Evolutionary conservation across 768 basidiomycete genomes (phyloP).

Genomic region (Trametes punicea): DNA sequence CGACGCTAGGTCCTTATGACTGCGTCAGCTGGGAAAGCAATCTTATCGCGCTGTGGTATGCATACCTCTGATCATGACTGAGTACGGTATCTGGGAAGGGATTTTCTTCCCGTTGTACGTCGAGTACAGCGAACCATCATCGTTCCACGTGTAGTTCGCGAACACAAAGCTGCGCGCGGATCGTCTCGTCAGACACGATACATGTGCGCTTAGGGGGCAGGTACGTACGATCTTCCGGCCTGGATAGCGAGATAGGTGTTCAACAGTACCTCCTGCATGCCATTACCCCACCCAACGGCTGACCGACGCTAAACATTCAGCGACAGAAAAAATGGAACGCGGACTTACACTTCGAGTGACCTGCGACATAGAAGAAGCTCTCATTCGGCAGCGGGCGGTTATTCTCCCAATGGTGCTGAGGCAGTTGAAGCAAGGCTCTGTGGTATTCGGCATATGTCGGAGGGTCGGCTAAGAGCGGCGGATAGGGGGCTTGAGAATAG

Average conservation of each 20-base stretch:
- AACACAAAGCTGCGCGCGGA: conserved; percentile 35
- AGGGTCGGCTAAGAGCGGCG: neutral
- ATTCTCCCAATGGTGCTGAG: conserved; percentile 5
- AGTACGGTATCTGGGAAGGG: conserved; percentile 50
- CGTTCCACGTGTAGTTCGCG: conserved; percentile 53
- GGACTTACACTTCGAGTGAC: neutral
- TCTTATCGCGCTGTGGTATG: too few relatives aligned
- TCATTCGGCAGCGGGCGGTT: neutral
- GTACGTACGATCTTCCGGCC: conserved; percentile 45
- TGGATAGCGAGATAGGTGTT: conserved; percentile 46
- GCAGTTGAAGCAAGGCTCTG: neutral
- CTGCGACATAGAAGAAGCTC: conserved; percentile 5
- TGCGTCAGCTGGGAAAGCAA: too few relatives aligned
- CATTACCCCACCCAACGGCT: conserved; percentile 61
- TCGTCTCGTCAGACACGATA: neutral
- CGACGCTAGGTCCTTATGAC: conserved; percentile 38
- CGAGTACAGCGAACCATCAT: conserved; percentile 33
- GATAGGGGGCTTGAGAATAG: neutral
- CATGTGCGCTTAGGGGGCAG: neutral
- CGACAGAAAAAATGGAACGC: too few relatives aligned
- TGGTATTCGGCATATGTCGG: neutral
- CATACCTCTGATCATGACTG: conserved; percentile 47
- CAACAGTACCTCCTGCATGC: conserved; percentile 53
- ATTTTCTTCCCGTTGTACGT: conserved; percentile 47
- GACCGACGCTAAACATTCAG: neutral